Evolutionary conservation across 2,329 filamentous ascomycete species (phyloP), one percentile per base, ranked within the genome.

Genomic region (Fusarium circinatum): DNA sequence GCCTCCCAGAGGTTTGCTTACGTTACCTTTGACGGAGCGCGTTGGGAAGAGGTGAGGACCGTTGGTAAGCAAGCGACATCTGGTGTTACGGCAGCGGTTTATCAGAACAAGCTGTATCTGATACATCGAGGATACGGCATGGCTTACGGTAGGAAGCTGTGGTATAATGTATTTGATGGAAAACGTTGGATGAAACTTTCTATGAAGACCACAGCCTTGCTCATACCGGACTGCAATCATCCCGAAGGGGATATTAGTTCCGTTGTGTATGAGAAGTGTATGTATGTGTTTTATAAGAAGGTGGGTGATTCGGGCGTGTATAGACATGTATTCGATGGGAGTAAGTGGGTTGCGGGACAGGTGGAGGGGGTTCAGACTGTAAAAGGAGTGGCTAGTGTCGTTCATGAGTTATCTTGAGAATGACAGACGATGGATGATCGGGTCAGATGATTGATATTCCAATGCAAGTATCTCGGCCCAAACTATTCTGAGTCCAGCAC

Each of bases 41-140:
- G 15, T 3, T 55, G 52, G 52, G 38, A 20, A 5, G 17, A 26
- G 18, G 20, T 2, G 13, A 0, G 13, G 8, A 38, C 11, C 10
- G 2, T 38, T 42, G 0, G 0, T 9, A 0, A 3, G 10, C 1
- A 12, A 1, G 15, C 12, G 13, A 30, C 4, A 5, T 32, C 36
- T 18, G 24, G 36, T 14, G 39, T 55, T 5, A 55, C 38, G 9
- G 36, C 24, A 22, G 18, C 22, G 1, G 26, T 41, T 3, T 41
- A 42, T 8, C 20, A 22, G 11, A 18, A 18, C 13, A 55, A 42
- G 8, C 18, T 55, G 8, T 41, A 55, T 14, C 14, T 55, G 20
- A n/a, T 55, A 6, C 36, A 55, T 30, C 36, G 22, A 41, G 38
- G 24, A 24, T 13, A 14, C 20, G 24, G 6, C 10, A 7, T 6